phyloP scores from a whole-genome alignment of 2,329 filamentous ascomycete genomes.

The Fusarium tricinctum region DNA sequence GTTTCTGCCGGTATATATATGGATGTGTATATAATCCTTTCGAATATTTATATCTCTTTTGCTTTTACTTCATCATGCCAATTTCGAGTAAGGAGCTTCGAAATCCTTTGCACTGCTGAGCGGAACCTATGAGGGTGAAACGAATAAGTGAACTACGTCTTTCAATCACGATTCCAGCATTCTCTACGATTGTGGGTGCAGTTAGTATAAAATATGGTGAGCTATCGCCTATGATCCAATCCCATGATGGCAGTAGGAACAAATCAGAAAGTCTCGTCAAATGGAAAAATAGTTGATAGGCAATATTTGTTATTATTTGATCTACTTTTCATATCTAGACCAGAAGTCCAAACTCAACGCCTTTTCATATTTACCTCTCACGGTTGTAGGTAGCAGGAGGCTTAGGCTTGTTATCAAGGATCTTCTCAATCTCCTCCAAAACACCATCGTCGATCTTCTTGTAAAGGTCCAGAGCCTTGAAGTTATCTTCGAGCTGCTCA shows the following conservation, averaged over 20 bases:
- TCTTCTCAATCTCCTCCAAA: constrained; percentile 44
- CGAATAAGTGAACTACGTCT: no score
- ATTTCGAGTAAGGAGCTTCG: no score
- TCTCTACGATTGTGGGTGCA: no score
- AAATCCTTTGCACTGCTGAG: no score
- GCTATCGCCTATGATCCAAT: no score
- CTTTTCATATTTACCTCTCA: constrained; percentile 31
- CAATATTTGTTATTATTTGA: not conserved
- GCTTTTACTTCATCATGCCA: no score
- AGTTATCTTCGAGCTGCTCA: constrained; percentile 47
- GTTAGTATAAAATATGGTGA: no score
- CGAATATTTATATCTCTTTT: not conserved
- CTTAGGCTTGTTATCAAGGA: constrained; percentile 44
- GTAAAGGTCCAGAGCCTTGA: constrained; percentile 41
- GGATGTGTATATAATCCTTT: constrained; percentile 6
- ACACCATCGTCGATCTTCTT: constrained; percentile 44
- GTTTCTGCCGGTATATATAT: constrained; percentile 3
- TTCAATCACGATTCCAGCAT: no score
- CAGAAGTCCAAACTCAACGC: not conserved
- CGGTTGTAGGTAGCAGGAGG: constrained; percentile 32
- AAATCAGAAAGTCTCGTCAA: no score
- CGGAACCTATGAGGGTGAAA: no score
- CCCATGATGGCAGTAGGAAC: no score
- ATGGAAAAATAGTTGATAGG: not conserved
- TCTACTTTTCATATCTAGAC: constrained; percentile 16